Percentiles rank a stretch among this genome's conserved stretches.
These are phyloP conservation scores for Claviceps arundinis DNA, from an alignment of 2,329 filamentous ascomycete species.

Conservation along the genomic window DNA sequence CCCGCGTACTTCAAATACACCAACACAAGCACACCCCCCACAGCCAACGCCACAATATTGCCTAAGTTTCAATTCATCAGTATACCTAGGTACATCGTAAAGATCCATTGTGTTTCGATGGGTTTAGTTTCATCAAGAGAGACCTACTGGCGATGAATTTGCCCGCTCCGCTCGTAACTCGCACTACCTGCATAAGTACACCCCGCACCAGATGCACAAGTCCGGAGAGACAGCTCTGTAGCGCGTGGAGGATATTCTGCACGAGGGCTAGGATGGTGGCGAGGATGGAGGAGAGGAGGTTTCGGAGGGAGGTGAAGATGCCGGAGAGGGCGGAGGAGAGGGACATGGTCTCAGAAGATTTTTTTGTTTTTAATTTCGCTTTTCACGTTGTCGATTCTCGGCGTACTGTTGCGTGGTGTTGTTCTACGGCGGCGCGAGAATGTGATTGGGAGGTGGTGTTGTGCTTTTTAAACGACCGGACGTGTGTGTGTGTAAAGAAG, in stretches of 20 bases:
- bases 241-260: constrained; percentile 18
- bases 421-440: no score
- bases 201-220: constrained; percentile 23
- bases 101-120: no score
- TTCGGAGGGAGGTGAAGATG: constrained; percentile 27
- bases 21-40: constrained; percentile 21
- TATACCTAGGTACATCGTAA: no score
- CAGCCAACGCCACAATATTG: constrained; percentile 21
- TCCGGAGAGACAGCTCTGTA: constrained; percentile 24
- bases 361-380: not conserved
- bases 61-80: constrained; percentile 12
- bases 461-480: no score
- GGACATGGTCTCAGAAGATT: constrained; percentile 13
- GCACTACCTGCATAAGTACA: constrained; percentile 21
- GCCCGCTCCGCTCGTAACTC: constrained; percentile 24
- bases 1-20: constrained; percentile 21
- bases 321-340: constrained; percentile 23
- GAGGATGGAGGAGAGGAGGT: constrained; percentile 26
- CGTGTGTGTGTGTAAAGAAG: no score
- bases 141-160: constrained; percentile 26
- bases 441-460: no score
- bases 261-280: constrained; percentile 21
- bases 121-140: not conserved
- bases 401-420: no score
- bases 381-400: not conserved